A percentile compares a stretch with the other conserved stretches of the same genome.
Conservation (phyloP, 2,329 filamentous ascomycete species). For the Trichoderma endophyticum region DNA sequence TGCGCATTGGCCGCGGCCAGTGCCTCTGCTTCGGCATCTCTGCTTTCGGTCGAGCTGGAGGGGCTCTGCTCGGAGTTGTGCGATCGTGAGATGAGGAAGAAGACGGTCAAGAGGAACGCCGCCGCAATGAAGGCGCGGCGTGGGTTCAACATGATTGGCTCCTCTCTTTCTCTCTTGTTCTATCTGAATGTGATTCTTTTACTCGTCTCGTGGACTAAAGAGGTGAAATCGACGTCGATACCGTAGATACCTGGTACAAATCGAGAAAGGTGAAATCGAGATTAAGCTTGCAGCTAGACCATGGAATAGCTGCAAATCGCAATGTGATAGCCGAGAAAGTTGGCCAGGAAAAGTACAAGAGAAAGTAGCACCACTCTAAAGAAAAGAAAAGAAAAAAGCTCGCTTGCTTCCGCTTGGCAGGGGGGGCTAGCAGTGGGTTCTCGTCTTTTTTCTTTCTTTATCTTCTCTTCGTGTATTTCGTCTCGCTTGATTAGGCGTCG, state of each 20-base stretch:
- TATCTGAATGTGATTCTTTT: background rate
- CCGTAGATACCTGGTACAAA: background rate
- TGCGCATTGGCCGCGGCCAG: background rate
- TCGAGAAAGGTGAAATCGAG: background rate
- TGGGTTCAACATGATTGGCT: slow-evolving; percentile 67
- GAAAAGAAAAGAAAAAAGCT: background rate
- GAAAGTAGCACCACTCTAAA: background rate
- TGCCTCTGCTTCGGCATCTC: slow-evolving; percentile 23
- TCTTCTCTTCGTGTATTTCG: background rate
- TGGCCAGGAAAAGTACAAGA: background rate
- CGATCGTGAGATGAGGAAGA: slow-evolving; percentile 65
- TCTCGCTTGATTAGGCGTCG: slow-evolving; percentile 2
- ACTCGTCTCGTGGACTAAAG: background rate
- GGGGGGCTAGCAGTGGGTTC: background rate
- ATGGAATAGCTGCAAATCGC: background rate
- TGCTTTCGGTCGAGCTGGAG: slow-evolving; percentile 9
- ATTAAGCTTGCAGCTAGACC: background rate
- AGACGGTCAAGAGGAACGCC: slow-evolving; percentile 62
- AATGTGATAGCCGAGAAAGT: background rate
- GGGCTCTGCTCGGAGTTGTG: slow-evolving; percentile 36
- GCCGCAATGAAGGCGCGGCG: slow-evolving; percentile 72
- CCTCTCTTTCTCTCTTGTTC: background rate
- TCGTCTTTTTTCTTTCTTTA: background rate
- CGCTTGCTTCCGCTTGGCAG: slow-evolving; percentile 9
- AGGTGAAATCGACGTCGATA: background rate